These are phyloP conservation scores for Colletotrichum trifolii DNA, from an alignment of 2,329 filamentous ascomycete genomes.

Conservation along the genomic window DNA sequence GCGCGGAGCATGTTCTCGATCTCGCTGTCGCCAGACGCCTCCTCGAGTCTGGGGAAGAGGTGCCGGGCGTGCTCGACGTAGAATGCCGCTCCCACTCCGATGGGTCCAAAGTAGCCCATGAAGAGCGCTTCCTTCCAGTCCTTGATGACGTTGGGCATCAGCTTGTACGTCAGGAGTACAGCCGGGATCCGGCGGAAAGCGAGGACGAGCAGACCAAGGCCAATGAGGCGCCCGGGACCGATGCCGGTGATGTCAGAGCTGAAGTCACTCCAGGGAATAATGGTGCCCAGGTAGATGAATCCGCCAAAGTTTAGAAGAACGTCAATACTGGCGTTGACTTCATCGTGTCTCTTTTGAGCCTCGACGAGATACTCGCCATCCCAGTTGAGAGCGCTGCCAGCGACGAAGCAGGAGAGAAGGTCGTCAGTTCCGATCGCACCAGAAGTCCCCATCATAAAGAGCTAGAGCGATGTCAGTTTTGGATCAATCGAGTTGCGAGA, in stretches of 20 bases:
- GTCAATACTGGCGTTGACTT: slow-evolving; percentile 69
- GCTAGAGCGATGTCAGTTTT: slow-evolving; percentile 42
- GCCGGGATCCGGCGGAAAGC: slow-evolving; percentile 68
- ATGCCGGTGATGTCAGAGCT: slow-evolving; percentile 64
- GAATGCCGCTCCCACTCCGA: slow-evolving; percentile 81
- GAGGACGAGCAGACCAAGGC: slow-evolving; percentile 63
- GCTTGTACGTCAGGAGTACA: slow-evolving; percentile 63
- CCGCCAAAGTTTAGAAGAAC: slow-evolving; percentile 69
- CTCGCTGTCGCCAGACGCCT: slow-evolving; percentile 48
- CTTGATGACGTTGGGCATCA: slow-evolving; percentile 63
- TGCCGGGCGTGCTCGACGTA: slow-evolving; percentile 68
- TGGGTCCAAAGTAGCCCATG: slow-evolving; percentile 79
- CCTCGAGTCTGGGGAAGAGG: slow-evolving; percentile 50
- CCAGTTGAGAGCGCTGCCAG: slow-evolving; percentile 71
- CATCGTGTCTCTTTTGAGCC: slow-evolving; percentile 66
- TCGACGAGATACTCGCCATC: slow-evolving; percentile 69
- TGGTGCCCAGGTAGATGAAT: slow-evolving; percentile 68
- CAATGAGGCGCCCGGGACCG: slow-evolving; percentile 60
- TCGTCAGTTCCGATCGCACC: slow-evolving; percentile 69
- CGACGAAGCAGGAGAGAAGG: slow-evolving; percentile 69
- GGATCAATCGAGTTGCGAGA: slow-evolving; percentile 18
- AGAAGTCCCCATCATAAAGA: slow-evolving; percentile 68
- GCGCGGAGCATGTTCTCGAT: slow-evolving; percentile 48
- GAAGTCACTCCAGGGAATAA: slow-evolving; percentile 67
- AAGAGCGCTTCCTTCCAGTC: slow-evolving; percentile 69